Base-by-base conservation (phyloP, 2,329 filamentous ascomycete species). In the Pseudogymnoascus sp. region DNA sequence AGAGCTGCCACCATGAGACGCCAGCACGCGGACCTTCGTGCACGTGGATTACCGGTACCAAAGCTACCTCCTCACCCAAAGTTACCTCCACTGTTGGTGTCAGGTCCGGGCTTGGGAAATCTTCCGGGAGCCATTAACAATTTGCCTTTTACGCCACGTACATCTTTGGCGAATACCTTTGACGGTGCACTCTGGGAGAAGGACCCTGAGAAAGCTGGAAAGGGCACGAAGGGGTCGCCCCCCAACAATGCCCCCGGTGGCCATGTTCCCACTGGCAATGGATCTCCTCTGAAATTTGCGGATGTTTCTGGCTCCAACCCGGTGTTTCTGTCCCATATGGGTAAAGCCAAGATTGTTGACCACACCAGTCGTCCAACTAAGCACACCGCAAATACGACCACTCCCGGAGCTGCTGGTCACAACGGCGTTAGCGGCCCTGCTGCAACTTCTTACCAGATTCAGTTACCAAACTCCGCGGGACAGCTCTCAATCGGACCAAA, bases 1-100 rank as follows among this genome's bases (percentile, higher is more conserved):
- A 54, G 47, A 33, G 47, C 47, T 21, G 47, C 47, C 15, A 54
- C 47, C 29, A 54, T 54, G 47, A 54, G 47, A 54, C 47, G 47
- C 47, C 47, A 54, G 47, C 47, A 54, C 9, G 47, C 47, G 17
- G 47, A 54, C 7, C 47, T 54, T 13, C 47, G 47, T 33, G 47
- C 47, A 54, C 47, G 47, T 54, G 47, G 47, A 3, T n/a, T 54
- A 15, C 29, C 47, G 33, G 47, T 54, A 7, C 47, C 47, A 33
- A 17, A 29, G 2, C 2, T 33, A 54, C 47, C 47, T 11, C 17
- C 17, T 13, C n/a, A 17, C 17, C 47, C 47, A 33, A 54, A 33
- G 44, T 6, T 15, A 8, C 47, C 47, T 21, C 47, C 47, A 13
- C 21, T 54, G 29, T 26, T 54, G n/a, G 11, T 17, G 9, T 54